Evolutionary conservation across 2,329 filamentous ascomycete genomes (phyloP).

Genomic region (Nectriaceae sp.): DNA sequence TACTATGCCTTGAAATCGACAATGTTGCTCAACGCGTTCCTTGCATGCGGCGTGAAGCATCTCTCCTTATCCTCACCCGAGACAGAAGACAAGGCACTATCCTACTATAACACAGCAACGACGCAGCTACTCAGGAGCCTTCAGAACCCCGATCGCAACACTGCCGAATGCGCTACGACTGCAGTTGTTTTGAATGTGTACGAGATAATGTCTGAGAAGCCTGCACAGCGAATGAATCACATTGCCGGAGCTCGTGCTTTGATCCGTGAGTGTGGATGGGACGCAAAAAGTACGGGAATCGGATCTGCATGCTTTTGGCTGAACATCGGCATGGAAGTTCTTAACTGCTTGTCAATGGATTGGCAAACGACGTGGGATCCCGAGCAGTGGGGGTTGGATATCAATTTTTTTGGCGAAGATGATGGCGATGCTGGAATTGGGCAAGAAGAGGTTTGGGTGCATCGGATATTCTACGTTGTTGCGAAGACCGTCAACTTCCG

Average conservation of each 20-base stretch:
- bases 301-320: slow-evolving; percentile 93
- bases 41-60: slow-evolving; percentile 87
- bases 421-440: slow-evolving; percentile 53
- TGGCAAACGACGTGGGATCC: slow-evolving; percentile 88
- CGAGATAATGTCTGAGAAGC: slow-evolving; percentile 85
- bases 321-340: slow-evolving; percentile 86
- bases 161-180: slow-evolving; percentile 80
- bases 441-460: slow-evolving; percentile 82
- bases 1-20: slow-evolving; percentile 80
- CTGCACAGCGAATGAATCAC: slow-evolving; percentile 82
- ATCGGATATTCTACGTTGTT: slow-evolving; percentile 85
- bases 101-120: slow-evolving; percentile 86
- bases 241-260: slow-evolving; percentile 82
- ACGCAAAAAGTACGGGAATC: slow-evolving; percentile 74
- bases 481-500: slow-evolving; percentile 87
- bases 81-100: slow-evolving; percentile 73
- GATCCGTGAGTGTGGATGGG: slow-evolving; percentile 90
- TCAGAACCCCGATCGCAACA: slow-evolving; percentile 83
- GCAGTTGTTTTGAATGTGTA: slow-evolving; percentile 90
- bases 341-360: slow-evolving; percentile 84
- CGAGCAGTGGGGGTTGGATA: slow-evolving; percentile 84
- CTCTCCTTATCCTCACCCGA: slow-evolving; percentile 72
- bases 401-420: slow-evolving; percentile 55
- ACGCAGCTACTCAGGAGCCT: slow-evolving; percentile 73
- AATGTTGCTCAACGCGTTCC: slow-evolving; percentile 85